A percentile compares a stretch with the other conserved stretches of the same genome.
phyloP scores from a whole-genome alignment of 805 yeast genomes.

The Schizosaccharomyces osmophilus region DNA sequence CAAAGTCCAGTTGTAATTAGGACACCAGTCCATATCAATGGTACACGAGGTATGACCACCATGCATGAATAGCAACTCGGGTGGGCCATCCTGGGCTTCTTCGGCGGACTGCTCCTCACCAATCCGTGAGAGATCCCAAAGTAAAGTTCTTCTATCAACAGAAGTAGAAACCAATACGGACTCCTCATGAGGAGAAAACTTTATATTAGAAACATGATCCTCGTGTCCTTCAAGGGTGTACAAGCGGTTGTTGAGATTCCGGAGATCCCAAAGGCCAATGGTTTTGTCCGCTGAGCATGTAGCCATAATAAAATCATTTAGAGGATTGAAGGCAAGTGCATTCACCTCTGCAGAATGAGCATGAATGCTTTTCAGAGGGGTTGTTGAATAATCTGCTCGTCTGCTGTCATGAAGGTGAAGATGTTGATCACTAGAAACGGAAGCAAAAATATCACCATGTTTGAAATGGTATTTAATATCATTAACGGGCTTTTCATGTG shows the following conservation, averaged over 20 bases:
- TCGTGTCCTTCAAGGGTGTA: constrained; percentile 49
- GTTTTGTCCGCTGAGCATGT: constrained; percentile 60
- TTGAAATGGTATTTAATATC: constrained; percentile 36
- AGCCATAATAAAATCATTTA: constrained; percentile 27
- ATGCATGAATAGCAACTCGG: constrained; percentile 54
- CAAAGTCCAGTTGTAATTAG: constrained; percentile 22
- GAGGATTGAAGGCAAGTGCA: constrained; percentile 41
- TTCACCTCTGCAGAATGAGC: constrained; percentile 40
- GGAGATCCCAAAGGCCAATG: constrained; percentile 51
- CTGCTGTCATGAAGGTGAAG: constrained; percentile 40
- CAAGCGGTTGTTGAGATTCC: constrained; percentile 33
- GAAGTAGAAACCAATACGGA: constrained; percentile 30
- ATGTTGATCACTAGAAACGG: constrained; percentile 44
- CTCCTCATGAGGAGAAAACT: constrained; percentile 28
- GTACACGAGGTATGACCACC: constrained; percentile 70
- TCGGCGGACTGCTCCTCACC: constrained; percentile 29
- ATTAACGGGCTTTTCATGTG: constrained; percentile 36
- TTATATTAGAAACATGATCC: constrained; percentile 28
- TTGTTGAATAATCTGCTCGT: constrained; percentile 12
- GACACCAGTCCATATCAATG: constrained; percentile 45
- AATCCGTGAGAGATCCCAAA: constrained; percentile 49
- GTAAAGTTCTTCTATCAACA: constrained; percentile 42
- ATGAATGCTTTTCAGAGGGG: constrained; percentile 19
- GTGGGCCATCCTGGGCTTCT: constrained; percentile 40
- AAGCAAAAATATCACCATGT: constrained; percentile 28